Base-by-base conservation (phyloP, 2,329 filamentous ascomycete genomes). In the Chaetoscypha palmicola region DNA sequence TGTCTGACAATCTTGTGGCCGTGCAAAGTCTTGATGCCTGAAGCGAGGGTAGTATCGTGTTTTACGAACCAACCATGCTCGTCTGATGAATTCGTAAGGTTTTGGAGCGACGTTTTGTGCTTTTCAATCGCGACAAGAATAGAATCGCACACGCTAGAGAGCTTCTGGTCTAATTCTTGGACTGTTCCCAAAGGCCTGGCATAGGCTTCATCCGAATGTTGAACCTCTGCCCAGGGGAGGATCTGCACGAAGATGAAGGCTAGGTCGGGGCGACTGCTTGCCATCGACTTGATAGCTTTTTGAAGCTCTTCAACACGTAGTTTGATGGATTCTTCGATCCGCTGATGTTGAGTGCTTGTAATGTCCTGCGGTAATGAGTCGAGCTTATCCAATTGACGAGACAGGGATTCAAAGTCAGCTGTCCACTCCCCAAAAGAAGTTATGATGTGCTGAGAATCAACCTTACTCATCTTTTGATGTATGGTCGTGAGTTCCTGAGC, bases 111-210 rank as follows among this genome's bases (percentile, higher is more conserved):
- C 48, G 76, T 76, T 46, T 78, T 76, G 35, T 84, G 73, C 50
- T 81, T 78, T 62, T 96, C 88, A 37, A 94, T 73, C 1, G 85
- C 82, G 26, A 91, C 83, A 2, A 96, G 77, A 21, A 91, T 76
- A 38, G 78, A 77, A 62, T 94, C 86, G 36, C 83, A 76, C n/a
- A 84, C 69, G 1, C 65, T 74, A 28, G 86, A 75, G 1, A 88
- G 63, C 3, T 72, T 68, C 11, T 72, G 65, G 32, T 79, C 75
- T 34, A 89, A 74, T 0, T 65, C 60, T 14, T 71, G 26, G 41
- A 54, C 55, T 37, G 30, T 45, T 2, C 38, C 33, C 17, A 41
- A 16, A 2, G 38, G 12, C 7, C 22, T 21, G 5, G 49, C 39
- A 41, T 55, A 34, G 8, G 43, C 37, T 10, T 33, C 32, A 4